A percentile compares a stretch with the other conserved stretches of the same genome.
Evolutionary conservation across 129 eudicot species (phyloP).

Genomic region (Centrapalus pauciflorus): DNA sequence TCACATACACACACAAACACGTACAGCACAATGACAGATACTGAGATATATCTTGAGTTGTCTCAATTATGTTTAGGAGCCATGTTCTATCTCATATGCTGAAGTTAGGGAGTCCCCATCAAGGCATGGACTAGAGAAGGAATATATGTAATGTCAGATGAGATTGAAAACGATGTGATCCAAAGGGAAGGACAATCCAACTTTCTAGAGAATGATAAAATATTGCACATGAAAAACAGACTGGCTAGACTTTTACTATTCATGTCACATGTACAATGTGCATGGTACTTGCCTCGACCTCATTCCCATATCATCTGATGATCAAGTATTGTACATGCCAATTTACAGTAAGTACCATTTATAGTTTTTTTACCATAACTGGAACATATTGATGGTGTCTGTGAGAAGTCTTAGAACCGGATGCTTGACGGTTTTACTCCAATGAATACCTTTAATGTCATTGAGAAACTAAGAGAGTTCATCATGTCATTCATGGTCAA

Average conservation of each 20-base stretch:
- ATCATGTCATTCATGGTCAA: background rate
- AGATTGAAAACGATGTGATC: constrained; percentile 10
- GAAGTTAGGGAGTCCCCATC: constrained; percentile 25
- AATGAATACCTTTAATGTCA: too few relatives aligned
- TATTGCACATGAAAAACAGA: constrained; percentile 23
- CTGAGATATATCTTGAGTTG: background rate
- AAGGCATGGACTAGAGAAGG: constrained; percentile 19
- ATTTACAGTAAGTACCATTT: background rate
- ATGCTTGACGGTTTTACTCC: too few relatives aligned
- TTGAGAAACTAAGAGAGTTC: too few relatives aligned
- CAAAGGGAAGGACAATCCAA: constrained; percentile 23
- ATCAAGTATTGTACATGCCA: background rate
- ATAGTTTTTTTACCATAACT: background rate
- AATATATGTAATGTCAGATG: constrained; percentile 14
- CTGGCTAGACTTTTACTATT: constrained; percentile 23
- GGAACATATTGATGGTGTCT: background rate
- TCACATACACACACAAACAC: background rate
- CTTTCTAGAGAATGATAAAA: constrained; percentile 10
- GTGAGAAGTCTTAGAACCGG: background rate
- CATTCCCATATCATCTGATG: too few relatives aligned
- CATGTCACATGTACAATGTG: constrained; percentile 21
- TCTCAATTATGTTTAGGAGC: constrained; percentile 8
- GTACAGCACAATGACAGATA: background rate
- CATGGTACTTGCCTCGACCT: constrained; percentile 1
- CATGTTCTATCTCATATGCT: constrained; percentile 10